Evolutionary conservation across 148 eudicot genomes (phyloP).

Genomic region (Vaccinium macrocarpon): DNA sequence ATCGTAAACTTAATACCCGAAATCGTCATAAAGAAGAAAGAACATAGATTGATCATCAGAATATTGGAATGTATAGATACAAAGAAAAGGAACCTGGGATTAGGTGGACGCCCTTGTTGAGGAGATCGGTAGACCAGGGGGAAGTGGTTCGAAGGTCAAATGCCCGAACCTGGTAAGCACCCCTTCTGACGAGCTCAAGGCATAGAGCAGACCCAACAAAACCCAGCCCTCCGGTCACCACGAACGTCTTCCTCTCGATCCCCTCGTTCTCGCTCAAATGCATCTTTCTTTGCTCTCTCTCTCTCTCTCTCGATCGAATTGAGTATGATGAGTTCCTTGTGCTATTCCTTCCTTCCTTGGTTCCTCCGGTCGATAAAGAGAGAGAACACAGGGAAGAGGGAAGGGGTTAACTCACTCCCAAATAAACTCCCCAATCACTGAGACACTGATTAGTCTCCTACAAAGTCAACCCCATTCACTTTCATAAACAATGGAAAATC

Average conservation of each 20-base stretch:
- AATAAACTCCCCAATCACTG: too few relatives aligned
- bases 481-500: too few relatives aligned
- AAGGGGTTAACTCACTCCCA: too few relatives aligned
- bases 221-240: constrained; percentile 82
- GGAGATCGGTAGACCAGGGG: constrained; percentile 51
- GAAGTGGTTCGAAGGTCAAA: constrained; percentile 57
- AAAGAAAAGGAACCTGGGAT: constrained; percentile 38
- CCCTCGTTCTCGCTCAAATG: constrained; percentile 92
- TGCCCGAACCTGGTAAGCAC: constrained; percentile 62
- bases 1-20: background rate
- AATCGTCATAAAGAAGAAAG: background rate
- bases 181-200: constrained; percentile 66
- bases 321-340: background rate
- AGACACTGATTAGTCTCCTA: too few relatives aligned
- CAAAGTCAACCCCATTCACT: too few relatives aligned
- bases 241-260: constrained; percentile 67
- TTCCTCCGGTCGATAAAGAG: background rate
- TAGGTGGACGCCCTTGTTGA: constrained; percentile 34
- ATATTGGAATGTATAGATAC: background rate
- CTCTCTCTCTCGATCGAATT: background rate
- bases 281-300: constrained; percentile 26
- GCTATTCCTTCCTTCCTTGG: background rate
- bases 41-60: background rate
- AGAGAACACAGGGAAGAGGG: background rate
- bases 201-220: constrained; percentile 85